A percentile compares a stretch with the other conserved stretches of the same genome.
phyloP scores from a whole-genome alignment of 2,329 filamentous ascomycete species.

The Erysiphe pulchra region DNA sequence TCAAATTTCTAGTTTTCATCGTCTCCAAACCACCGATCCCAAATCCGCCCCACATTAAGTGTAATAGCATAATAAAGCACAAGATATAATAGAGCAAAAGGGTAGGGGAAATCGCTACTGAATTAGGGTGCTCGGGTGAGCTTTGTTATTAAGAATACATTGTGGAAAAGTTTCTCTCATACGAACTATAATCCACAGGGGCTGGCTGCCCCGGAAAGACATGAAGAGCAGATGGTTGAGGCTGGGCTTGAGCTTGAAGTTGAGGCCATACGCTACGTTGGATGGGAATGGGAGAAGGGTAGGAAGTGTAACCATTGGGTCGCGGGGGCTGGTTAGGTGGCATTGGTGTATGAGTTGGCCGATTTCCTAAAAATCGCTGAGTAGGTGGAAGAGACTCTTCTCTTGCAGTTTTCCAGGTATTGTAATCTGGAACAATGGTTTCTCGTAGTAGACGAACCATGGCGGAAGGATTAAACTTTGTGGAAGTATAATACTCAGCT shows the following conservation, averaged over 20 bases:
- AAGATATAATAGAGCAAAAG: too few relatives aligned
- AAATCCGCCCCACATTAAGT: too few relatives aligned
- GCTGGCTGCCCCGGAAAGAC: neutral
- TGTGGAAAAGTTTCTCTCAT: neutral
- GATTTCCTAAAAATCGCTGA: conserved; percentile 10
- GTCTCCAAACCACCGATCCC: too few relatives aligned
- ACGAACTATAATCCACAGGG: conserved; percentile 1
- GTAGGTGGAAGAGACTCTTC: conserved; percentile 9
- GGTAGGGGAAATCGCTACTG: neutral
- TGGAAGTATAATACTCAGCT: conserved; percentile 41
- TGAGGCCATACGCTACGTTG: conserved; percentile 1
- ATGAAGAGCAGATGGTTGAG: neutral
- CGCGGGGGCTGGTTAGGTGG: conserved; percentile 1
- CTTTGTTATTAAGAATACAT: neutral
- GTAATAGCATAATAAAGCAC: too few relatives aligned
- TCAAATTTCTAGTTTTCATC: too few relatives aligned
- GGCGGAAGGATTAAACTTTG: conserved; percentile 40
- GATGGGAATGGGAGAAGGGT: neutral
- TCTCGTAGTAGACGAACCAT: conserved; percentile 50
- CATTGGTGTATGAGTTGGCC: conserved; percentile 2
- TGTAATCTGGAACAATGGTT: conserved; percentile 36
- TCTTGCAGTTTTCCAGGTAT: conserved; percentile 23
- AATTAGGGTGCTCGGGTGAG: neutral
- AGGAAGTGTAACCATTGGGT: conserved; percentile 1
- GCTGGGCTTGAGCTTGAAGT: conserved; percentile 1